Evolutionary conservation across 306 rosid species (phyloP).

Genomic region (Rubus idaeus): DNA sequence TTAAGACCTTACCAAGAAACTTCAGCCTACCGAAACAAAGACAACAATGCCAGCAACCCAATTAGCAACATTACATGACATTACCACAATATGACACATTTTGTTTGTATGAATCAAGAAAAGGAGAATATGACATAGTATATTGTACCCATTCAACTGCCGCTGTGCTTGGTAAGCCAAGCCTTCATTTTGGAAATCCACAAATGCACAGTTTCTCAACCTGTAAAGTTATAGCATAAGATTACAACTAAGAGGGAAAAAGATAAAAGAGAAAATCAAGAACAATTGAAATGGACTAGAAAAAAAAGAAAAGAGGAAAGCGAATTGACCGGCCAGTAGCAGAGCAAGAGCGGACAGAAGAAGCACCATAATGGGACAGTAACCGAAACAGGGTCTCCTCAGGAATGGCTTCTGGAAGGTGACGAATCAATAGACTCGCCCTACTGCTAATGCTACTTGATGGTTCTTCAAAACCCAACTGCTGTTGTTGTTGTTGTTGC

Average conservation of each 20-base stretch:
- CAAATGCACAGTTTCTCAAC: slow-evolving; percentile 76
- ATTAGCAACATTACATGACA: background rate
- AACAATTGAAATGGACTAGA: background rate
- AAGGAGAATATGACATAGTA: slow-evolving; percentile 7
- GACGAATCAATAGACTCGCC: slow-evolving; percentile 61
- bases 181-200: slow-evolving; percentile 64
- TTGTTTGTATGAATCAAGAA: background rate
- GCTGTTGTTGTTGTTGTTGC: slow-evolving; percentile 2
- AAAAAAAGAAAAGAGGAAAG: too few species aligned
- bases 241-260: background rate
- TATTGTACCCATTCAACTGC: slow-evolving; percentile 62
- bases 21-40: slow-evolving; percentile 56
- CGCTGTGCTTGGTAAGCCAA: slow-evolving; percentile 72
- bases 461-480: slow-evolving; percentile 38
- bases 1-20: slow-evolving; percentile 79
- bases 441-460: slow-evolving; percentile 4
- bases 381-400: slow-evolving; percentile 65
- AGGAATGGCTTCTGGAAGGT: slow-evolving; percentile 77
- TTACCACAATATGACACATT: background rate
- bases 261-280: background rate
- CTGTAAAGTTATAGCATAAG: slow-evolving; percentile 29
- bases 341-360: slow-evolving; percentile 61
- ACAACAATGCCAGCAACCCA: background rate
- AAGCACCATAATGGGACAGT: slow-evolving; percentile 70
- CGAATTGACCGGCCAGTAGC: slow-evolving; percentile 39